Conservation (phyloP, 164 flowering plant species). For the Aristolochia contorta region DNA sequence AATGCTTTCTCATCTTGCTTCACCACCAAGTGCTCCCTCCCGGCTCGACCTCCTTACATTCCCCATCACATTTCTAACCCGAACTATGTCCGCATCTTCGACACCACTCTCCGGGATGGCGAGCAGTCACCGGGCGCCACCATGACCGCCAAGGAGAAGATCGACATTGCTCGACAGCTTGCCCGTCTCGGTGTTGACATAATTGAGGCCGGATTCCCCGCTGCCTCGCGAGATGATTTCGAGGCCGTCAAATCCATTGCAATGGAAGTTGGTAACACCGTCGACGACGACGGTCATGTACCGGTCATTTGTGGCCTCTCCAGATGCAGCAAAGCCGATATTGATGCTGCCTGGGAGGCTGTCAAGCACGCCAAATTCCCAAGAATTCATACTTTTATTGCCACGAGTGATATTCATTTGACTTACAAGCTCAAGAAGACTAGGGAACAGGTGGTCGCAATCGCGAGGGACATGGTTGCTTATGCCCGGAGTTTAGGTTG, state of each 20-base stretch:
- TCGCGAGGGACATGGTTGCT: slow-evolving; percentile 69
- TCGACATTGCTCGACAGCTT: slow-evolving; percentile 85
- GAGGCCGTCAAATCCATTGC: slow-evolving; percentile 80
- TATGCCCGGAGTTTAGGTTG: slow-evolving; percentile 89
- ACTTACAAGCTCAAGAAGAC: slow-evolving; percentile 69
- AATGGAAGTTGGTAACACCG: slow-evolving; percentile 55
- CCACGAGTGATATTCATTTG: slow-evolving; percentile 91
- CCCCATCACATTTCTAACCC: slow-evolving; percentile 81
- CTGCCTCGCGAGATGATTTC: slow-evolving; percentile 69
- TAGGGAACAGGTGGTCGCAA: slow-evolving; percentile 68
- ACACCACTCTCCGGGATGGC: slow-evolving; percentile 97
- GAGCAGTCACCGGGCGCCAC: slow-evolving; percentile 99
- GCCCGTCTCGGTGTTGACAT: slow-evolving; percentile 87
- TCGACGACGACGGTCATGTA: slow-evolving; percentile 51
- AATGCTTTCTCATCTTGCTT: neutral
- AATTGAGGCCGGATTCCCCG: slow-evolving; percentile 96
- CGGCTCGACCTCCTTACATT: slow-evolving; percentile 50
- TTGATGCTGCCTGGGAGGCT: slow-evolving; percentile 84
- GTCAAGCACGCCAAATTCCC: slow-evolving; percentile 72
- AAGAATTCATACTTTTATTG: slow-evolving; percentile 86
- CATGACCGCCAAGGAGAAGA: slow-evolving; percentile 77
- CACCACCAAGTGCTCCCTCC: slow-evolving; percentile 9
- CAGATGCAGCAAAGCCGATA: slow-evolving; percentile 75
- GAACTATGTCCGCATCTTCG: slow-evolving; percentile 76
- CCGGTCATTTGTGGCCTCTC: slow-evolving; percentile 93